These are phyloP conservation scores for Escallonia herrerae DNA, from an alignment of 129 eudicot species.

Conservation along the genomic window DNA sequence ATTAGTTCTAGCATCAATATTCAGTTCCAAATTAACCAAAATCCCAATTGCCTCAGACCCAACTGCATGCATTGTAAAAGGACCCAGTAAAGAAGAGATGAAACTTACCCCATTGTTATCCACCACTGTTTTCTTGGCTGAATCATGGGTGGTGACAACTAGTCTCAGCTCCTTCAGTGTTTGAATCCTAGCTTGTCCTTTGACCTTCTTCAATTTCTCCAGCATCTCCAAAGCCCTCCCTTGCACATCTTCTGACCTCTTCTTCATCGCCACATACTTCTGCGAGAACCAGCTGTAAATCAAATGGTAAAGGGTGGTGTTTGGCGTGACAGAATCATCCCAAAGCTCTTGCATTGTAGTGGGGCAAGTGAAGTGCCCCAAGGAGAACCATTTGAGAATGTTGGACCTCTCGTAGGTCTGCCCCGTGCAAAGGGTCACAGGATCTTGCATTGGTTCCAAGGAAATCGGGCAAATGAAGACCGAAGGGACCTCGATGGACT, in stretches of 20 bases:
- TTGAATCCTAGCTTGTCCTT: conserved; percentile 48
- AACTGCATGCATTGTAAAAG: conserved; percentile 41
- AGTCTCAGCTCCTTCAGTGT: conserved; percentile 34
- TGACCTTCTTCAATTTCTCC: conserved; percentile 33
- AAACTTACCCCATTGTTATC: conserved; percentile 33
- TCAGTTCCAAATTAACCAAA: conserved; percentile 35
- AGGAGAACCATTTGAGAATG: conserved; percentile 44
- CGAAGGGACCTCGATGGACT: conserved; percentile 42
- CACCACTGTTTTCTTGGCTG: conserved; percentile 28
- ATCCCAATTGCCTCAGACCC: conserved; percentile 41
- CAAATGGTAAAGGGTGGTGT: conserved; percentile 40
- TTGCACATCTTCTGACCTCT: conserved; percentile 46
- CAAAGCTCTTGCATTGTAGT: conserved; percentile 69
- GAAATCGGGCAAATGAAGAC: conserved; percentile 63
- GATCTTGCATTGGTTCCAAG: conserved; percentile 55
- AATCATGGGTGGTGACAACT: conserved; percentile 24
- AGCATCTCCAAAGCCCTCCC: conserved; percentile 33
- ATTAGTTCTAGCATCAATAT: conserved; percentile 14
- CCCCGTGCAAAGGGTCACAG: conserved; percentile 59
- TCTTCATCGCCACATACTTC: conserved; percentile 44
- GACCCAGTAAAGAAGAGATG: conserved; percentile 31
- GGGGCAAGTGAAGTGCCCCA: conserved; percentile 62
- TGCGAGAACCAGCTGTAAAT: conserved; percentile 48
- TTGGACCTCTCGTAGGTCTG: conserved; percentile 55
- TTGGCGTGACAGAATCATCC: conserved; percentile 54